These are phyloP conservation scores for Teunomyces aglyptinius DNA, from an alignment of 805 yeast genomes.

Conservation along the genomic window DNA sequence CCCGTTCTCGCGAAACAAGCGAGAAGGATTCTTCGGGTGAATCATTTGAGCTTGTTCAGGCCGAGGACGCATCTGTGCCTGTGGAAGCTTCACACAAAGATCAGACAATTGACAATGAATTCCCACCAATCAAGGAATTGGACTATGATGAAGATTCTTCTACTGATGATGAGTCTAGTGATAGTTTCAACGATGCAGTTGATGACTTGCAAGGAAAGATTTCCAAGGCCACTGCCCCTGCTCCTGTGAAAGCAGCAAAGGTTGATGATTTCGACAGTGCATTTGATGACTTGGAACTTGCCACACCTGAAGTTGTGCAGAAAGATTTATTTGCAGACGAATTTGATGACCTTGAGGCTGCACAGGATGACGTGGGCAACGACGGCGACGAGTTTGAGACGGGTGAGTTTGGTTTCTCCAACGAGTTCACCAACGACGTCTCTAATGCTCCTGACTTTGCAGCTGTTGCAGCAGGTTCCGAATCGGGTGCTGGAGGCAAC, in stretches of 20 bases:
- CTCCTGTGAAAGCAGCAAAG: neutral
- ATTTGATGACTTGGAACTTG: slow-evolving; percentile 39
- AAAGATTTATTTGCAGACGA: slow-evolving; percentile 38
- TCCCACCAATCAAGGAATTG: slow-evolving; percentile 61
- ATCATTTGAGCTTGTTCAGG: slow-evolving; percentile 54
- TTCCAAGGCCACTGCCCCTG: neutral
- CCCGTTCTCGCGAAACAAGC: slow-evolving; percentile 20
- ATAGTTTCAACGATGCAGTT: slow-evolving; percentile 36
- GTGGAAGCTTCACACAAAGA: slow-evolving; percentile 8
- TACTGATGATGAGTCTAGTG: slow-evolving; percentile 35
- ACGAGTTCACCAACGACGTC: slow-evolving; percentile 26
- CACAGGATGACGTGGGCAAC: slow-evolving; percentile 24
- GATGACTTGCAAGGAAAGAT: slow-evolving; percentile 19
- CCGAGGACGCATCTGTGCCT: slow-evolving; percentile 41
- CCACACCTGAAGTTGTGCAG: slow-evolving; percentile 15
- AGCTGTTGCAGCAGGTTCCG: slow-evolving; percentile 9
- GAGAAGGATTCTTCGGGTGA: slow-evolving; percentile 46
- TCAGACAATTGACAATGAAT: slow-evolving; percentile 41
- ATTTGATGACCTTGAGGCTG: slow-evolving; percentile 37
- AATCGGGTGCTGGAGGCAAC: slow-evolving; percentile 22
- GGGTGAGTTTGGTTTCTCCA: slow-evolving; percentile 22
- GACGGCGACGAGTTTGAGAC: slow-evolving; percentile 26
- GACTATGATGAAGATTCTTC: slow-evolving; percentile 52
- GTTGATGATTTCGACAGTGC: slow-evolving; percentile 35
- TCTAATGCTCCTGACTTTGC: slow-evolving; percentile 14